Evolutionary conservation across 306 rosid genomes (phyloP), one percentile per base, ranked within the genome.

Genomic region (Vigna radiata): DNA sequence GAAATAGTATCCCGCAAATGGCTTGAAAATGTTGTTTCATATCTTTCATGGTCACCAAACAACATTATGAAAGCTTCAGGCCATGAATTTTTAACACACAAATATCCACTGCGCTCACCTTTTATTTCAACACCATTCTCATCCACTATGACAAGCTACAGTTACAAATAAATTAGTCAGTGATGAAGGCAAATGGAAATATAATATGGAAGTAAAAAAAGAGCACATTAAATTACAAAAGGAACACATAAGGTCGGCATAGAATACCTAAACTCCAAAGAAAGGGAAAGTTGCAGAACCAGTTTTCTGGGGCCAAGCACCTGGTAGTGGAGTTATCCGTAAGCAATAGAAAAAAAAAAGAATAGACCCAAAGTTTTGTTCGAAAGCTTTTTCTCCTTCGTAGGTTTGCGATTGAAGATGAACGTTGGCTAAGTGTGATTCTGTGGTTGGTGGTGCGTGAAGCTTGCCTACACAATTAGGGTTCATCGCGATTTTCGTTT

Each of bases 231-330:
- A 27, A 69, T 58, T 48, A 84, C 73, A 31, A 15, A 41, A 83
- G 54, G 59, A 33, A 48, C 33, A 74, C 19, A 64, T 8, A 29
- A n/a, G 80, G 60, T 70, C 55, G 15, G 49, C 47, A 74, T 54
- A 78, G 69, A 69, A 71, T 46, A 96, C 99, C 96, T 96, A 89
- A 82, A 92, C 93, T 82, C 99, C 99, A 79, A 96, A 96, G 90
- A 96, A 96, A 77, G 99, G 99, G 80, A 91, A 87, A 52, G 99
- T 96, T 13, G 99, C 98, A 41, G 99, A 96, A 77, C 99, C 99
- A 66, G 99, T 98, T 86, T 96, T 96, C 81, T 87, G 99, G 61
- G 98, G 90, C 99, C 99, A 96, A 72, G 98, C 97, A 73, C 99
- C 99, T 1, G 99, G 98, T 64, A 96, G 73, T 14, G 99, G 99